A percentile compares a stretch with the other conserved stretches of the same genome.
phyloP scores from a whole-genome alignment of 768 basidiomycete genomes.

The Thelephora aurantiotincta region DNA sequence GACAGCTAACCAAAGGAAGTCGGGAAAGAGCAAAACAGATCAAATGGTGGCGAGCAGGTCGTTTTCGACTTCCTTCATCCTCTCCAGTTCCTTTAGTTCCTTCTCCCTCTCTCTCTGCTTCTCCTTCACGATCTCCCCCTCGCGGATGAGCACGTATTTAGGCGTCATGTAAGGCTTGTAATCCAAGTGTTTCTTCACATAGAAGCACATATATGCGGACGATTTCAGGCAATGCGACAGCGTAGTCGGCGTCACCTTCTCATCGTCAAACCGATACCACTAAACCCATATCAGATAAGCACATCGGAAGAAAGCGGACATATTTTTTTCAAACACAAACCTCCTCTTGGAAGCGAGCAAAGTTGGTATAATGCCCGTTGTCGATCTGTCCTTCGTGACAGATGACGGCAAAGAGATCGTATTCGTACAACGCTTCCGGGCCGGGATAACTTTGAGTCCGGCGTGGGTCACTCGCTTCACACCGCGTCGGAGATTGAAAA shows the following conservation, averaged over 20 bases:
- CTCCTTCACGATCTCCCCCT: slow-evolving; percentile 51
- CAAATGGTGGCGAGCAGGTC: slow-evolving; percentile 37
- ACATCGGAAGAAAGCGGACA: slow-evolving; percentile 39
- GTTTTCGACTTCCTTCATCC: slow-evolving; percentile 50
- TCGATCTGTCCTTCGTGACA: slow-evolving; percentile 92
- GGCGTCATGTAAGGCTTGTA: slow-evolving; percentile 63
- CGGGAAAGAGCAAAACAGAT: background rate
- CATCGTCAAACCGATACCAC: slow-evolving; percentile 21
- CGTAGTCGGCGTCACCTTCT: slow-evolving; percentile 58
- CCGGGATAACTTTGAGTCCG: slow-evolving; percentile 27
- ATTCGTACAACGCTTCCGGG: slow-evolving; percentile 65
- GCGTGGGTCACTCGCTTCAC: background rate
- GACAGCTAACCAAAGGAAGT: too few relatives aligned
- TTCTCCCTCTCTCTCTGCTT: slow-evolving; percentile 39
- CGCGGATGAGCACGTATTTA: slow-evolving; percentile 49
- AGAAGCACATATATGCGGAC: slow-evolving; percentile 89
- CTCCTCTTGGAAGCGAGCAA: slow-evolving; percentile 73
- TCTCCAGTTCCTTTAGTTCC: slow-evolving; percentile 30
- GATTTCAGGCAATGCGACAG: slow-evolving; percentile 55
- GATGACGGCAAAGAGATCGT: slow-evolving; percentile 86
- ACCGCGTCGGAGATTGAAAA: background rate
- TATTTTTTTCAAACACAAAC: slow-evolving; percentile 25
- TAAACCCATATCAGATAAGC: slow-evolving; percentile 93
- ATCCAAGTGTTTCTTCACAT: slow-evolving; percentile 80
- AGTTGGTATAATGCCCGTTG: slow-evolving; percentile 91